These are phyloP conservation scores for Sclerotinia nivalis DNA, from an alignment of 2,329 filamentous ascomycete genomes.

Conservation along the genomic window DNA sequence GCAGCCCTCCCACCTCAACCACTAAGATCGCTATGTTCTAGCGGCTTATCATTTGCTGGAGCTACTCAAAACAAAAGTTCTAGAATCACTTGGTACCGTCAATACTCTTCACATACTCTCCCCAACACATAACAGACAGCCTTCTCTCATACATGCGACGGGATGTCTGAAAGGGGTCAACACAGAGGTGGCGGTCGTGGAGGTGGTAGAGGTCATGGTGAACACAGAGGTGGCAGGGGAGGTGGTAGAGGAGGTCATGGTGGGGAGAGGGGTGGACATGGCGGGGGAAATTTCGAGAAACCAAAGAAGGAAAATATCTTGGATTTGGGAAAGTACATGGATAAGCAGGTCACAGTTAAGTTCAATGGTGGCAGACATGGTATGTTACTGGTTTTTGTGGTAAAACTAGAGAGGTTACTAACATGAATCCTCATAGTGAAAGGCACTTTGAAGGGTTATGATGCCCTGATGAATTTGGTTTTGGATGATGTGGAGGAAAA, in stretches of 20 bases:
- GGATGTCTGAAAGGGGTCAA: slow-evolving; percentile 31
- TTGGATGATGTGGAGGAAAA: slow-evolving; percentile 91
- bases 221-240: slow-evolving; percentile 28
- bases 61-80: slow-evolving; percentile 2
- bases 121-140: slow-evolving; percentile 1
- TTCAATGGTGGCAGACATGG: slow-evolving; percentile 94
- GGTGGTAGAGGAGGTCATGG: slow-evolving; percentile 40
- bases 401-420: background rate
- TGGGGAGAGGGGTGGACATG: slow-evolving; percentile 47
- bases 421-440: slow-evolving; percentile 58
- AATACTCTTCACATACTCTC: background rate
- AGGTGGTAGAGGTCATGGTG: slow-evolving; percentile 23
- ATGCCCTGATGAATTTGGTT: slow-evolving; percentile 97
- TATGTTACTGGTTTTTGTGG: slow-evolving; percentile 45
- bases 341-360: slow-evolving; percentile 93
- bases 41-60: slow-evolving; percentile 17
- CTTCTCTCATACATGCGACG: slow-evolving; percentile 19
- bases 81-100: background rate
- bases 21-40: background rate
- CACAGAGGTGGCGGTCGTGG: slow-evolving; percentile 30
- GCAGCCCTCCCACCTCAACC: background rate
- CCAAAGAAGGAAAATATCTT: slow-evolving; percentile 99
- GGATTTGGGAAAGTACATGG: slow-evolving; percentile 93
- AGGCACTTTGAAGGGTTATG: slow-evolving; percentile 90
- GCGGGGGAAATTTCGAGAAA: slow-evolving; percentile 59